Conservation (phyloP, 805 yeast species). For the Saccharomycopsis sp. region DNA sequence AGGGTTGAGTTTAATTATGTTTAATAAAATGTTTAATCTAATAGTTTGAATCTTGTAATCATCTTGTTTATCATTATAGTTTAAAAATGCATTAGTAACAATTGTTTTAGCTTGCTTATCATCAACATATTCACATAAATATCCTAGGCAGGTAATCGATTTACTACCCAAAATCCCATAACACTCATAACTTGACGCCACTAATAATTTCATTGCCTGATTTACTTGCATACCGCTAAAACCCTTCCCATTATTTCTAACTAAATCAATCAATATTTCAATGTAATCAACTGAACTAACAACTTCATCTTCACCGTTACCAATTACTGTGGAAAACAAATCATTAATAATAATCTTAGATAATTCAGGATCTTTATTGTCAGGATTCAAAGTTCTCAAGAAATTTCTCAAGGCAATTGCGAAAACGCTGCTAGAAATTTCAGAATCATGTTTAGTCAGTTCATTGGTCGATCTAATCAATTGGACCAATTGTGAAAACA, state of each 20-base stretch:
- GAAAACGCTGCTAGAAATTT: constrained; percentile 13
- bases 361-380: background rate
- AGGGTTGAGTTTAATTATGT: constrained; percentile 2
- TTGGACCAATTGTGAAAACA: too few relatives aligned
- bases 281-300: constrained; percentile 14
- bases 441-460: constrained; percentile 1
- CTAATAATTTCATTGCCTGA: constrained; percentile 5
- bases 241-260: constrained; percentile 10
- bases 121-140: constrained; percentile 3
- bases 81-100: constrained; percentile 4
- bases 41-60: constrained; percentile 9
- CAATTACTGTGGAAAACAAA: constrained; percentile 1
- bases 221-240: background rate
- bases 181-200: constrained; percentile 12
- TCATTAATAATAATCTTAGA: constrained; percentile 1
- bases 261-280: constrained; percentile 17
- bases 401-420: constrained; percentile 20
- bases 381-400: background rate
- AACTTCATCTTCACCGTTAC: background rate
- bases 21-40: constrained; percentile 12
- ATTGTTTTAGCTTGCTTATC: constrained; percentile 2
- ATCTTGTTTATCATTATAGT: background rate
- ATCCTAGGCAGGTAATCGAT: constrained; percentile 10
- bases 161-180: constrained; percentile 16
- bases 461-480: too few relatives aligned